phyloP scores from a whole-genome alignment of 73 alveolate species.

The Breviolum minutum region DNA sequence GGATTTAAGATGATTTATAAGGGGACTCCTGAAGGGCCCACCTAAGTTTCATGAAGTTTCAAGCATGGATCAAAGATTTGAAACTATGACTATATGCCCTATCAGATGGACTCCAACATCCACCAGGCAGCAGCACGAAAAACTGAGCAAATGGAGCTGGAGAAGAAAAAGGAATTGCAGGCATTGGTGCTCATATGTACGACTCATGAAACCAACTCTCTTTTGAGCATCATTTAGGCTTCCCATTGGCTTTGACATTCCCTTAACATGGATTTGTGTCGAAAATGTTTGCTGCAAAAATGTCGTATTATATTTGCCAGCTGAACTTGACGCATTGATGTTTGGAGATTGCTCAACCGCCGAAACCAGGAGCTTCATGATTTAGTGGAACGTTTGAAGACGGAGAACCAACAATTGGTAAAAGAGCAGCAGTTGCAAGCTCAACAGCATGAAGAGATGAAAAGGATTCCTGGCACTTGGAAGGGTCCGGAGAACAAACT shows the following conservation, averaged over 20 bases:
- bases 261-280: too few relatives aligned
- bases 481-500: neutral
- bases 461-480: neutral
- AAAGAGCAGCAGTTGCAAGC: neutral
- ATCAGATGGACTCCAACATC: too few relatives aligned
- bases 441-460: slow-evolving; percentile 45
- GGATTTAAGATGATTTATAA: too few relatives aligned
- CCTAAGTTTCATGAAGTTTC: too few relatives aligned
- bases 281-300: too few relatives aligned
- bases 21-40: too few relatives aligned
- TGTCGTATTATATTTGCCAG: too few relatives aligned
- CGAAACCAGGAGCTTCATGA: slow-evolving; percentile 1
- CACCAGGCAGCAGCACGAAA: slow-evolving; percentile 33
- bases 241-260: too few relatives aligned
- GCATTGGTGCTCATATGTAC: neutral
- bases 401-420: slow-evolving; percentile 1
- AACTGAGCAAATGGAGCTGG: neutral
- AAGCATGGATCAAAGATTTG: too few relatives aligned
- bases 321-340: too few relatives aligned
- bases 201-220: neutral
- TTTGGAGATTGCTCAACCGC: neutral
- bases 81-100: too few relatives aligned
- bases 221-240: too few relatives aligned
- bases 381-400: slow-evolving; percentile 4
- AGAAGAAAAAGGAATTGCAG: slow-evolving; percentile 19